Conservation (phyloP, 306 rosid genomes). For the Albizia julibrissin region DNA sequence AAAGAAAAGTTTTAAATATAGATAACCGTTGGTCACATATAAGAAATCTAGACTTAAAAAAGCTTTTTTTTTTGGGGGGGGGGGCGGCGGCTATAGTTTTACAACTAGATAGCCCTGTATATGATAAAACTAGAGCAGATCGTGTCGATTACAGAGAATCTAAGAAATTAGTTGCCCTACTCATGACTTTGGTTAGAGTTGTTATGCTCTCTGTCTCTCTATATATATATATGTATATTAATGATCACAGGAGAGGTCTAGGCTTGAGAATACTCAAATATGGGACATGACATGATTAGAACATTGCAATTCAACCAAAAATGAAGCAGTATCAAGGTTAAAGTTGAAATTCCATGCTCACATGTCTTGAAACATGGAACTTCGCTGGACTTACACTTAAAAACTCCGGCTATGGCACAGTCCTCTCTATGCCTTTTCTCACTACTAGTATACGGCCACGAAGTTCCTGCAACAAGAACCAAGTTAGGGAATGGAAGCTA, state of each 20-base stretch:
- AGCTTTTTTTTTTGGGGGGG: not conserved
- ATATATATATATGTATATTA: no score
- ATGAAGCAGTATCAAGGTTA: not conserved
- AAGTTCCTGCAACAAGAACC: slow-evolving; percentile 55
- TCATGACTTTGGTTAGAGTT: not conserved
- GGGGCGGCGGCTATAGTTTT: not conserved
- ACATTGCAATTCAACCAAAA: not conserved
- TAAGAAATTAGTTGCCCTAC: not conserved
- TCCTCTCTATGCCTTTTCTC: slow-evolving; percentile 49
- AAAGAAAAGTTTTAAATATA: not conserved
- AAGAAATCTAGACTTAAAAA: not conserved
- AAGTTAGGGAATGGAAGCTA: slow-evolving; percentile 1
- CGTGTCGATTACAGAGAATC: not conserved
- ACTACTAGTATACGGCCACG: slow-evolving; percentile 56
- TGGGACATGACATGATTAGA: not conserved
- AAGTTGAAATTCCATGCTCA: not conserved
- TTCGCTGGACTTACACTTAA: not conserved
- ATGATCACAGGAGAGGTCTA: not conserved
- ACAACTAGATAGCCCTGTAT: not conserved
- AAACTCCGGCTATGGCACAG: slow-evolving; percentile 18
- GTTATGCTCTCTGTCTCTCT: not conserved
- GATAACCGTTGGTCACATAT: not conserved
- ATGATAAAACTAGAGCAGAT: not conserved
- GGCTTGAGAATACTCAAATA: not conserved
- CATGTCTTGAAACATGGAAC: not conserved